These are phyloP conservation scores for Moniliella sp. DNA, from an alignment of 1,284 basidiomycete species.

Conservation along the genomic window DNA sequence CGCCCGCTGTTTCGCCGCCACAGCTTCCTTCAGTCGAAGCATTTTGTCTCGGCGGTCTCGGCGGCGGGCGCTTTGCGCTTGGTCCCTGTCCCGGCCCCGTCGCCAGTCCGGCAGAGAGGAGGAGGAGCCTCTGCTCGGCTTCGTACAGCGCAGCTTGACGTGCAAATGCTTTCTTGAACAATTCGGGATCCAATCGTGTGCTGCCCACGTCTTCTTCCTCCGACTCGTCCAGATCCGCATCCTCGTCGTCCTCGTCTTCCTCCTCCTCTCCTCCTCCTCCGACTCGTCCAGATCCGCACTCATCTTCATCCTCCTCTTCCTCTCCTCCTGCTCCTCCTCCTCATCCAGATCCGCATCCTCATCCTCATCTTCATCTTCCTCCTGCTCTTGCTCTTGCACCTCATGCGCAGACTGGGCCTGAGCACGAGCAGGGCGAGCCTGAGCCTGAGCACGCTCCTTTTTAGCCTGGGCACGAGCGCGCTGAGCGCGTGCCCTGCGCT, in stretches of 20 bases:
- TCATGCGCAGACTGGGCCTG: too few relatives aligned
- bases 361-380: too few relatives aligned
- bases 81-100: background rate
- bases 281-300: background rate
- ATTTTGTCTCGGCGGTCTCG: background rate
- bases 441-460: too few relatives aligned
- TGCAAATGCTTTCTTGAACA: background rate
- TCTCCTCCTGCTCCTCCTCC: too few relatives aligned
- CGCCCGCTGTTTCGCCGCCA: background rate
- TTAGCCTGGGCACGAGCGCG: too few relatives aligned
- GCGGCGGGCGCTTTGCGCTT: background rate
- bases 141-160: background rate
- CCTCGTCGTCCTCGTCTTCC: background rate
- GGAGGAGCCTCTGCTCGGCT: too few relatives aligned
- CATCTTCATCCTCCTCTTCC: too few relatives aligned
- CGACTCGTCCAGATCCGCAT: background rate
- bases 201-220: background rate
- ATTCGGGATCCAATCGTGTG: background rate
- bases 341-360: too few relatives aligned
- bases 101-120: background rate
- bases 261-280: background rate
- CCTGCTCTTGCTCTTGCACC: too few relatives aligned
- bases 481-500: too few relatives aligned
- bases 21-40: background rate
- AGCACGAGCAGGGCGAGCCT: too few relatives aligned